phyloP scores from a whole-genome alignment of 139 green algal species.

The Raphidocelis subcapitata region DNA sequence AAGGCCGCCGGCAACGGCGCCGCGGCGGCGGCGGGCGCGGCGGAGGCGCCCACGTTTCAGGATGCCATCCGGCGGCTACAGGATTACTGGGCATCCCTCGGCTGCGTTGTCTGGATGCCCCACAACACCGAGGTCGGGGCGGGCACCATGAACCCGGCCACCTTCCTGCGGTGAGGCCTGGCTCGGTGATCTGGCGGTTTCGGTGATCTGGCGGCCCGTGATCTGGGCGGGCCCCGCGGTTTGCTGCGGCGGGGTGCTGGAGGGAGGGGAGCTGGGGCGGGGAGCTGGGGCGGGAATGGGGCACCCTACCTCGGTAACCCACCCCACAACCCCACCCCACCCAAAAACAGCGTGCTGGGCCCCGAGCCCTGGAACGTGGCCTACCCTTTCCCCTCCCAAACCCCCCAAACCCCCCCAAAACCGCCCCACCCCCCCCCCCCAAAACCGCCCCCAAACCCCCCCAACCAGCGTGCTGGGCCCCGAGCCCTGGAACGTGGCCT shows the following conservation, averaged over 20 bases:
- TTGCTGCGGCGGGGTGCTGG: neutral
- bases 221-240: neutral
- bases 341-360: constrained; percentile 59
- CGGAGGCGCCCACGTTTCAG: constrained; percentile 84
- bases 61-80: constrained; percentile 87
- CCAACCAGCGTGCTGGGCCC: constrained; percentile 71
- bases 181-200: too few relatives aligned
- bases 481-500: constrained; percentile 94
- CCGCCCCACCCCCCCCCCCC: too few relatives aligned
- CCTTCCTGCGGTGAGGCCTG: constrained; percentile 86
- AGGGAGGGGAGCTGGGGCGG: too few relatives aligned
- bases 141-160: constrained; percentile 99
- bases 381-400: constrained; percentile 58
- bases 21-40: neutral
- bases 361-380: constrained; percentile 94
- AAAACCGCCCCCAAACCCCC: too few relatives aligned
- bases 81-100: constrained; percentile 84
- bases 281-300: too few relatives aligned
- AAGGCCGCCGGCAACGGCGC: neutral
- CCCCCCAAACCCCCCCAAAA: too few relatives aligned
- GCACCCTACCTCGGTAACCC: too few relatives aligned
- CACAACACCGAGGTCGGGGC: constrained; percentile 96
- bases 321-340: too few relatives aligned
- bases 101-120: constrained; percentile 90
- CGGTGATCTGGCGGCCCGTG: too few relatives aligned